These are phyloP conservation scores for Cyclotella atomus DNA, from an alignment of 108 stramenopile species.

Conservation along the genomic window DNA sequence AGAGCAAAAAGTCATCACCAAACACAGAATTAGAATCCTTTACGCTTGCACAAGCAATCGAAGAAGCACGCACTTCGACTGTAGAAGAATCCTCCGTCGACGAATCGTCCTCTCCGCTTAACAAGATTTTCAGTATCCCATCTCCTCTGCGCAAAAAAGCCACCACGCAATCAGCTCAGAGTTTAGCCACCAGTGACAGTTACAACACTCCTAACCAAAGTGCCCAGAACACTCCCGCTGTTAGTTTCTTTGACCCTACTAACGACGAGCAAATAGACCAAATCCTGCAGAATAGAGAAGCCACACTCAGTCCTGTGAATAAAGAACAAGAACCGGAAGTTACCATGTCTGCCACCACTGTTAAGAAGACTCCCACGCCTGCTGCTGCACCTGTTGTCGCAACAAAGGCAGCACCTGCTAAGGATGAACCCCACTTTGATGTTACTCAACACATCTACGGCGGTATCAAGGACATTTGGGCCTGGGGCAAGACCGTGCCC, in stretches of 20 bases:
- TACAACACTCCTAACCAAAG: constrained; percentile 39
- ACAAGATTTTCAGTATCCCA: constrained; percentile 18
- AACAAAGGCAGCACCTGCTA: background rate
- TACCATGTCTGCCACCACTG: constrained; percentile 22
- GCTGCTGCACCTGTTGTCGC: background rate
- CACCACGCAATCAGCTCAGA: constrained; percentile 14
- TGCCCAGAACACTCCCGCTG: constrained; percentile 28
- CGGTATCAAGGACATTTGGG: constrained; percentile 66
- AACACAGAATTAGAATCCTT: constrained; percentile 17
- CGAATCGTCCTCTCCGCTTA: background rate
- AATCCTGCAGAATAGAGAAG: background rate
- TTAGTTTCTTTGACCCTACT: constrained; percentile 23
- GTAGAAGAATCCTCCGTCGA: constrained; percentile 9
- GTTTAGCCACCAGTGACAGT: constrained; percentile 34
- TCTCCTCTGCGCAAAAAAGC: constrained; percentile 24
- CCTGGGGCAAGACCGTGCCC: constrained; percentile 76
- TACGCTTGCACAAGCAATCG: constrained; percentile 34
- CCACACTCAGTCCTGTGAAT: constrained; percentile 7
- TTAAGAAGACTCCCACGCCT: background rate
- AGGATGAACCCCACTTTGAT: constrained; percentile 44
- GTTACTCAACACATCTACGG: constrained; percentile 65
- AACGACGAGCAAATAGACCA: background rate
- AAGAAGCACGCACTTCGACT: constrained; percentile 25
- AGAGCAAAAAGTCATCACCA: background rate
- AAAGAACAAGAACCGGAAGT: constrained; percentile 19